Evolutionary conservation across 768 basidiomycete species (phyloP).

Genomic region (Rhizopogon sp.): DNA sequence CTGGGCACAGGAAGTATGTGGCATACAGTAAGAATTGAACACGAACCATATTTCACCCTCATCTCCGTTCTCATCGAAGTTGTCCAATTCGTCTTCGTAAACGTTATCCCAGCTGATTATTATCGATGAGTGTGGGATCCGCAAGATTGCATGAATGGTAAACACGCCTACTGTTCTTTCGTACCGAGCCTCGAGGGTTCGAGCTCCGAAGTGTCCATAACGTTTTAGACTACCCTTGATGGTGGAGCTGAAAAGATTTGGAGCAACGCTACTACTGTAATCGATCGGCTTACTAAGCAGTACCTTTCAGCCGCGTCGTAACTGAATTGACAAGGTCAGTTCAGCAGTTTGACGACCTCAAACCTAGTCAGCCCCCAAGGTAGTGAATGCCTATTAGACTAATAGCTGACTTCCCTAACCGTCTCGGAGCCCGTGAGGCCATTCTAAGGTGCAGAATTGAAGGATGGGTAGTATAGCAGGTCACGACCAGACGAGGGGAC

Average conservation of each 20-base stretch:
- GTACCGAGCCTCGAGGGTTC: conserved; percentile 74
- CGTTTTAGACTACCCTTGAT: not conserved
- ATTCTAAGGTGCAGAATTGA: not conserved
- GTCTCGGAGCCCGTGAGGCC: not conserved
- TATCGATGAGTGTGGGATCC: not conserved
- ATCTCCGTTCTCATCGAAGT: conserved; percentile 75
- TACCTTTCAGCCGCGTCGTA: too few species aligned
- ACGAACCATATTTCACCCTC: conserved; percentile 82
- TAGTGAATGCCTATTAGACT: too few species aligned
- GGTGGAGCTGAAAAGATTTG: not conserved
- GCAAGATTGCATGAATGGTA: not conserved
- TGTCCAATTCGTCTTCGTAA: conserved; percentile 64
- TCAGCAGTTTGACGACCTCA: too few species aligned
- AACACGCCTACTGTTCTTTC: conserved; percentile 61
- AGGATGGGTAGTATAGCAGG: not conserved
- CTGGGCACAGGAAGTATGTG: conserved; percentile 30
- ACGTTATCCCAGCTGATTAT: conserved; percentile 68
- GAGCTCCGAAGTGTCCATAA: conserved; percentile 41
- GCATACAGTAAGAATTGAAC: not conserved
- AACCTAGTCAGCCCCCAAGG: too few species aligned
- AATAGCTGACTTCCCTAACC: too few species aligned
- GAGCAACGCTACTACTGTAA: not conserved
- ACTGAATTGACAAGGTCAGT: too few species aligned
- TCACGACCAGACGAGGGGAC: not conserved
- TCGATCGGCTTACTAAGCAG: too few species aligned